Percentiles rank a stretch among this genome's conserved stretches.
Conservation (phyloP, 345 rosid genomes). For the Streptanthus diversifolius region DNA sequence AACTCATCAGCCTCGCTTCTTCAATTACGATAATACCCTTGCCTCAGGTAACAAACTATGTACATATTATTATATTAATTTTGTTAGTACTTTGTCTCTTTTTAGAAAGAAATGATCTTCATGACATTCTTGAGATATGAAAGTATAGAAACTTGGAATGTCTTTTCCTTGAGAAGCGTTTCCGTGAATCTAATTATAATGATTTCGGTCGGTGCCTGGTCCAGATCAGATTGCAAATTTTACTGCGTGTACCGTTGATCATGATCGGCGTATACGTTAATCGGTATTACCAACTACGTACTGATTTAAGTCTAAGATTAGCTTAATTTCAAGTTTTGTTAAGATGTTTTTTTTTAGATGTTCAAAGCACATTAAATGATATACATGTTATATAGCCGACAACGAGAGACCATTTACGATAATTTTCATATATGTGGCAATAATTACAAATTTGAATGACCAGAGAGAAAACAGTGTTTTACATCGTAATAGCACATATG, state of each 20-base stretch:
- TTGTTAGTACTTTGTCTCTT: background rate
- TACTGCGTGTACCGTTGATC: background rate
- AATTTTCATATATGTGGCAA: constrained; percentile 9
- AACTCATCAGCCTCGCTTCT: constrained; percentile 20
- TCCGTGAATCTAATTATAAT: constrained; percentile 10
- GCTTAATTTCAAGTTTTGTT: background rate
- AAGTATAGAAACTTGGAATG: constrained; percentile 22
- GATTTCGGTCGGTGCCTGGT: constrained; percentile 23
- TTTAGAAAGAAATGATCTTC: background rate
- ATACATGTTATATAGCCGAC: constrained; percentile 11
- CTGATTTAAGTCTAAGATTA: background rate
- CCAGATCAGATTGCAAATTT: background rate
- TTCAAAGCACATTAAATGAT: background rate
- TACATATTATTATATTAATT: background rate
- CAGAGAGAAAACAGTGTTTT: constrained; percentile 28
- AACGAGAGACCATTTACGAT: constrained; percentile 17
- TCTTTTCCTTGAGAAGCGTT: constrained; percentile 21
- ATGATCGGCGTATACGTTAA: background rate
- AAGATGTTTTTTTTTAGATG: background rate
- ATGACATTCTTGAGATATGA: constrained; percentile 12
- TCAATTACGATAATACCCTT: constrained; percentile 28
- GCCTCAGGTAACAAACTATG: constrained; percentile 22
- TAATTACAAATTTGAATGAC: constrained; percentile 30
- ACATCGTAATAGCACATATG: constrained; percentile 34
- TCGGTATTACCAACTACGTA: background rate